These are phyloP conservation scores for Liriodendron chinense DNA, from an alignment of 164 flowering plant species.

Conservation along the genomic window DNA sequence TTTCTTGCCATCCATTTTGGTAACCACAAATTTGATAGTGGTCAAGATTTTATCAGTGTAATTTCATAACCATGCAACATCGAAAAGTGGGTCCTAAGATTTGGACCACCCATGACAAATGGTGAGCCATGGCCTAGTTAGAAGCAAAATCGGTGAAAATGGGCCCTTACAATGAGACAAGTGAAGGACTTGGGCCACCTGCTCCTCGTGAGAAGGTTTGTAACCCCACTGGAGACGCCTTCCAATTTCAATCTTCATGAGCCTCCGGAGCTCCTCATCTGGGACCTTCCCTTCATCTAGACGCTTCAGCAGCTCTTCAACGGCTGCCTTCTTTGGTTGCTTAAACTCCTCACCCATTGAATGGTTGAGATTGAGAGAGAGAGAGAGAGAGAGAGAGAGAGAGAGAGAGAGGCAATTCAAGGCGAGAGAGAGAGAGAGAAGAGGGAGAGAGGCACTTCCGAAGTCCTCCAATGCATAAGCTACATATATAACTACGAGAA, in stretches of 20 bases:
- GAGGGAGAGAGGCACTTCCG: too few species aligned
- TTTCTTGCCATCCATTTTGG: too few species aligned
- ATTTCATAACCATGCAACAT: too few species aligned
- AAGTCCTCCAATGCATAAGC: too few species aligned
- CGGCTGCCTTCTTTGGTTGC: neutral
- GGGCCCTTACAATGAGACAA: slow-evolving; percentile 6
- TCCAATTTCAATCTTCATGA: slow-evolving; percentile 5
- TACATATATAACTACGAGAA: too few species aligned
- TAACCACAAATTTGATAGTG: too few species aligned
- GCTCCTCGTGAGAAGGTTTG: slow-evolving; percentile 16
- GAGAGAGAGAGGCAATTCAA: neutral
- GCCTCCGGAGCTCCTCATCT: slow-evolving; percentile 8
- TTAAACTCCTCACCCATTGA: neutral
- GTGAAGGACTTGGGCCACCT: slow-evolving; percentile 8
- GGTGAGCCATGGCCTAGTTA: too few species aligned
- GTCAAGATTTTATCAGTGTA: too few species aligned
- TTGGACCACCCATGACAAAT: too few species aligned
- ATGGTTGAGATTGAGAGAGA: neutral
- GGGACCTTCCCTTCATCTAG: slow-evolving; percentile 1
- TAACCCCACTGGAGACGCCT: slow-evolving; percentile 19
- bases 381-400: neutral
- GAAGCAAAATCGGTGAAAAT: neutral
- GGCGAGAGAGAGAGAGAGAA: neutral
- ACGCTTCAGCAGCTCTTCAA: slow-evolving; percentile 6
- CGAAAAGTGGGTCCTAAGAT: too few species aligned